Percentiles rank a stretch among this genome's conserved stretches.
These are phyloP conservation scores for Backusella luteola DNA, from an alignment of 192 early-diverging fungal species.

Conservation along the genomic window DNA sequence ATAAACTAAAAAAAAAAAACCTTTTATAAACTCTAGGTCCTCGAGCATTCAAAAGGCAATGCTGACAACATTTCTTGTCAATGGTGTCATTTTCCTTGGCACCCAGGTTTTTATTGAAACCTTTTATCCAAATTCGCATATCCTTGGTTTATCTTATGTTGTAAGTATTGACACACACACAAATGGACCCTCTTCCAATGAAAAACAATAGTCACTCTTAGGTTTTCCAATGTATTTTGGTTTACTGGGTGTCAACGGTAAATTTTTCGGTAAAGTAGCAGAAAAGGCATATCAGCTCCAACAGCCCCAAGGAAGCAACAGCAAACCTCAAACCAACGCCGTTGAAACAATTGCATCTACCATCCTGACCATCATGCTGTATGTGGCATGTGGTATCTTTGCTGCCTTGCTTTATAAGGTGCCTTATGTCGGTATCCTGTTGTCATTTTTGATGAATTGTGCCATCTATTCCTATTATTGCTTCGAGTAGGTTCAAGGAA, in stretches of 20 bases:
- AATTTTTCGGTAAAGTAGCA: constrained; percentile 25
- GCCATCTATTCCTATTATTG: constrained; percentile 34
- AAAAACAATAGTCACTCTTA: constrained; percentile 1
- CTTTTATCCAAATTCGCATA: constrained; percentile 17
- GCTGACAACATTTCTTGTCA: constrained; percentile 26
- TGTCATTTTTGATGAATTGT: constrained; percentile 32
- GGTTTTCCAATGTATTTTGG: constrained; percentile 32
- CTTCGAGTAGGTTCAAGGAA: constrained; percentile 33
- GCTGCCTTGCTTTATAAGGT: constrained; percentile 21
- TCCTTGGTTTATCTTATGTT: constrained; percentile 30
- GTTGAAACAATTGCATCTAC: constrained; percentile 27
- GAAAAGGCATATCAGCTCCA: constrained; percentile 18
- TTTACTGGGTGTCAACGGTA: constrained; percentile 23
- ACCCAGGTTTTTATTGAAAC: constrained; percentile 25
- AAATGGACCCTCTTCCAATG: not conserved
- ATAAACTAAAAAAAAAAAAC: not conserved
- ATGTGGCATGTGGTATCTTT: constrained; percentile 25
- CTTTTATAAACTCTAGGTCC: constrained; percentile 10
- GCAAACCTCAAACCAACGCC: not conserved
- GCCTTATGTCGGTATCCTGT: constrained; percentile 21
- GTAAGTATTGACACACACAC: constrained; percentile 1
- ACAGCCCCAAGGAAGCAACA: constrained; percentile 5
- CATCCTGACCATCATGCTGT: constrained; percentile 30
- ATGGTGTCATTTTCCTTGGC: constrained; percentile 33
- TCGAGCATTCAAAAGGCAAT: constrained; percentile 31